Base-by-base conservation (phyloP, 345 rosid species). In the Aquilaria malaccensis region DNA sequence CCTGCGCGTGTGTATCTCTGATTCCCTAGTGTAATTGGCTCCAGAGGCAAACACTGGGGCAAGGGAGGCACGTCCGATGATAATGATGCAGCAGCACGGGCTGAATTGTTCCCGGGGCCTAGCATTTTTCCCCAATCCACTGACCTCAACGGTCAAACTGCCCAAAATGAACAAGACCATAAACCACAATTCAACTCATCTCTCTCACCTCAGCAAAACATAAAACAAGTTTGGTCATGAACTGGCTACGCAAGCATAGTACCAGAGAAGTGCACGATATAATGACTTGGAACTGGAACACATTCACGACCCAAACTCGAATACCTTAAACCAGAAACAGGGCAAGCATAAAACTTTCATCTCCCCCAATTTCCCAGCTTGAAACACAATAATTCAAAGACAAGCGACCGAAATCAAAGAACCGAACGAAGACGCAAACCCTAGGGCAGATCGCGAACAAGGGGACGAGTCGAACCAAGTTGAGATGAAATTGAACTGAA, bases 1-100 rank as follows among this genome's bases (percentile, higher is more conserved):
- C 88, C 95, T 7, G 88, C 71, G n/a, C 86, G 87, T 15, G 82
- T 67, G 71, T 68, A 81, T 74, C 46, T 90, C 62, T 77, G 95
- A 83, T 63, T 81, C 41, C 81, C 88, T 68, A 90, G 70, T 13
- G 83, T 79, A 59, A 94, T 90, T 7, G 88, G 96, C 64, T 90
- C 96, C 91, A 94, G 70, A 11, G 80, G 64, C 69, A 94, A 74
- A 57, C 75, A 83, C 13, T 87, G 87, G 13, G 86, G 74, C 69
- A 94, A 72, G 2, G 80, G 73, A 13, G 85, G 85, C 65, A 86
- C 52, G 61, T 94, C 97, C 11, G 86, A 73, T 7, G 96, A 69
- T 37, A 60, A 66, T 43, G 82, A 68, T 10, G 70, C 74, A 60
- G 59, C 72, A 61, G 82, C 89, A 59, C 84, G 77, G 59, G 77